These are phyloP conservation scores for Termitomyces sp. DNA, from an alignment of 768 basidiomycete genomes.

Conservation along the genomic window DNA sequence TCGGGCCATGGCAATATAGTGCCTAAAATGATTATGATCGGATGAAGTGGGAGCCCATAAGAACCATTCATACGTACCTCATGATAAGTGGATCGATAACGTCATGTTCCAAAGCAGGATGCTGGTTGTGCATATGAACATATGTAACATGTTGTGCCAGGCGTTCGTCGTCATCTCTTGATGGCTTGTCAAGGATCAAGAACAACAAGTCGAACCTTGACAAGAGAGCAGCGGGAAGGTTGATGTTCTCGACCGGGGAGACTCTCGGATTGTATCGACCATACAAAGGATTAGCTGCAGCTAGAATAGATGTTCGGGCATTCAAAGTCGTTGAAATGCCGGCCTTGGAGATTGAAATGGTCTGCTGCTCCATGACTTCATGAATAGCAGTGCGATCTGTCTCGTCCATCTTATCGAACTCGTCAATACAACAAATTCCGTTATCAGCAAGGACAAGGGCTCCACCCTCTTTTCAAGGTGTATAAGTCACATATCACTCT, in stretches of 20 bases:
- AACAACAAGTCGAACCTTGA: conserved; percentile 97
- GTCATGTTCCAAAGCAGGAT: conserved; percentile 82
- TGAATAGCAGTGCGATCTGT: conserved; percentile 96
- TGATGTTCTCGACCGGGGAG: conserved; percentile 98
- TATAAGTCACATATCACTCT: background rate
- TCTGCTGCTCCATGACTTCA: conserved; percentile 99
- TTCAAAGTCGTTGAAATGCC: conserved; percentile 98
- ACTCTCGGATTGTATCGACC: conserved; percentile 98
- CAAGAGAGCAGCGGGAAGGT: conserved; percentile 91
- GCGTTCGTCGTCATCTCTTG: conserved; percentile 91
- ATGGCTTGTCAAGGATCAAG: conserved; percentile 94
- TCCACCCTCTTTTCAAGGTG: conserved; percentile 75
- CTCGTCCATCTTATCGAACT: conserved; percentile 99
- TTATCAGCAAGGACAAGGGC: conserved; percentile 99
- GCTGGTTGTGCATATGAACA: conserved; percentile 94
- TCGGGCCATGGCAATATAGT: conserved; percentile 93
- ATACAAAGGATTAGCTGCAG: conserved; percentile 96
- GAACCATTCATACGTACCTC: conserved; percentile 48
- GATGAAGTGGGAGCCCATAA: conserved; percentile 6
- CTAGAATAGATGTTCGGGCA: conserved; percentile 94
- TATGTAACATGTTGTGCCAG: conserved; percentile 96
- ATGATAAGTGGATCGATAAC: conserved; percentile 83
- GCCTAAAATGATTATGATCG: conserved; percentile 38
- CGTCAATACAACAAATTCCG: conserved; percentile 99
- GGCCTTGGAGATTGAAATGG: conserved; percentile 98